Evolutionary conservation across 2,329 filamentous ascomycete species (phyloP).

Genomic region (Exophiala lecanii-corni): DNA sequence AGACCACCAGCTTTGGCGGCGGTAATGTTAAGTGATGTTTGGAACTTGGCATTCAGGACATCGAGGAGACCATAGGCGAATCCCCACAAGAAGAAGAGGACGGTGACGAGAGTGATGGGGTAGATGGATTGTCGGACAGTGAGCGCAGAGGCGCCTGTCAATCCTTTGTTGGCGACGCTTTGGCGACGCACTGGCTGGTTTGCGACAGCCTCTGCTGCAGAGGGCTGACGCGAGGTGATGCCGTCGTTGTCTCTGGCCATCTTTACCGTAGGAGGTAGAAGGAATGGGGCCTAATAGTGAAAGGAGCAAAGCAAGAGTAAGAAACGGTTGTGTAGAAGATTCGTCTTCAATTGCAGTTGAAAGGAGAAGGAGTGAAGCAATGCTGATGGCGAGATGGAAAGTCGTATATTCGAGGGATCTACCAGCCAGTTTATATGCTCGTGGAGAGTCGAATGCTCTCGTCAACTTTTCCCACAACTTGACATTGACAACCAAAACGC

Average conservation of each 20-base stretch:
- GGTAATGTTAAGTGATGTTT: slow-evolving; percentile 51
- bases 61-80: slow-evolving; percentile 48
- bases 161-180: slow-evolving; percentile 25
- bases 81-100: slow-evolving; percentile 52
- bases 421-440: not conserved
- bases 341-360: too few species aligned
- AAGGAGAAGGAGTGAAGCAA: too few species aligned
- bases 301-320: too few species aligned
- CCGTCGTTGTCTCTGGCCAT: slow-evolving; percentile 19
- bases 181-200: slow-evolving; percentile 15
- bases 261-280: not conserved
- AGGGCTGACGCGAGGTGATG: slow-evolving; percentile 24
- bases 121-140: slow-evolving; percentile 42
- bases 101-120: slow-evolving; percentile 43
- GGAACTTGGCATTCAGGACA: slow-evolving; percentile 54
- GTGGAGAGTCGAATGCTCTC: not conserved
- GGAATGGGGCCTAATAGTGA: too few species aligned
- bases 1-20: slow-evolving; percentile 57
- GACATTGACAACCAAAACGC: too few species aligned
- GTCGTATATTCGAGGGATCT: not conserved
- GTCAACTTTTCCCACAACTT: not conserved
- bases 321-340: too few species aligned
- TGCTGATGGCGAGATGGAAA: not conserved
- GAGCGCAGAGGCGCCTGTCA: slow-evolving; percentile 39
- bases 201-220: slow-evolving; percentile 24